Base-by-base conservation (phyloP, 1,284 basidiomycete species). In the Jaminaea rosea region DNA sequence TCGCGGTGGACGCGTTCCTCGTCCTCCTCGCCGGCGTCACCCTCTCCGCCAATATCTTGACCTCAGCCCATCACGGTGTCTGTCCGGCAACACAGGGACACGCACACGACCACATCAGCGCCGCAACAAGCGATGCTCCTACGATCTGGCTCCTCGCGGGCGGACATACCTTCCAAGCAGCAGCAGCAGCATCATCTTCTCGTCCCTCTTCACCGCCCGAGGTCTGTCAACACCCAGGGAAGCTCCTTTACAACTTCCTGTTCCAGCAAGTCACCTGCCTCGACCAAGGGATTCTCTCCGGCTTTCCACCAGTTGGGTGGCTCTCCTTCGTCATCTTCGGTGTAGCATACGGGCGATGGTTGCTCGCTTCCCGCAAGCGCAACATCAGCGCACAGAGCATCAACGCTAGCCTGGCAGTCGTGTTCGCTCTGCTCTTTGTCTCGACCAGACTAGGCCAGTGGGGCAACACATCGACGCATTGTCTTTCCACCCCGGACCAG, bases 301-400 rank as follows among this genome's bases (percentile, higher is more conserved):
- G 53, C 13, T 67, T 67, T 39, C 65, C 65, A 2, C 65, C 63
- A 7, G 44, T 65, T n/a, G 65, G 46, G 13, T 67, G 65, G 65
- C 29, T 63, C 46, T 55, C 53, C 4, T 67, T 67, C 54, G 62
- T 55, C 50, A 29, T 67, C 28, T 53, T 67, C 26, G 65, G 63
- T 13, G 39, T 63, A 19, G 39, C 65, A n/a, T 67, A 65, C 41
- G 63, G 59, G 7, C 56, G 61, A 2, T 28, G 61, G 42, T 52
- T 67, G 41, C 49, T 63, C 26, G 48, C 7, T 55, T 23, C 11
- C 19, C 26, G 23, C 3, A 26, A 23, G 27, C 15, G 23, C 21
- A 32, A 24, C 24, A 42, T 49, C 3, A 49, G 50, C 2, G 50
- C 54, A 10, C 15, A 15, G 4, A 32, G 21, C 29, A 31, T 37